Percentiles rank a stretch among this genome's conserved stretches.
Conservation (phyloP, 139 green algal species). For the Picochlorum sp. region DNA sequence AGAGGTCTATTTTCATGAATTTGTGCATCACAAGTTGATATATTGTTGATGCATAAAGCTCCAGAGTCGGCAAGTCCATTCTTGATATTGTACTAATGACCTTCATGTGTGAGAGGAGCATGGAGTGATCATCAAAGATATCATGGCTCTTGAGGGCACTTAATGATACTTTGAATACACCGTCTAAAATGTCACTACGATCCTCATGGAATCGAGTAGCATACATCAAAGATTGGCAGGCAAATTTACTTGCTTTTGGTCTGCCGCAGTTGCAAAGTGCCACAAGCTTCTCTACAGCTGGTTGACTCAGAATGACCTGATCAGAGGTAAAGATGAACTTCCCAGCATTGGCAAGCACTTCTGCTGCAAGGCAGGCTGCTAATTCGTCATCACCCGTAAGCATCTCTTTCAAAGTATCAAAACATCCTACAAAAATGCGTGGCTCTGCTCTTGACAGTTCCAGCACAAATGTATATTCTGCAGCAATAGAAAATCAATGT, state of each 20-base stretch:
- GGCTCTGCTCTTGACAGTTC: constrained; percentile 16
- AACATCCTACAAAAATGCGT: constrained; percentile 18
- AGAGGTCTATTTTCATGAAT: constrained; percentile 13
- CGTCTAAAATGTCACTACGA: background rate
- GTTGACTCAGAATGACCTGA: background rate
- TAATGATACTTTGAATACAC: background rate
- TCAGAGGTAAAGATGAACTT: constrained; percentile 11
- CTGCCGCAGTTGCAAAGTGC: constrained; percentile 11
- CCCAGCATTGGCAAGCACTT: constrained; percentile 26
- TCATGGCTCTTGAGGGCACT: constrained; percentile 3
- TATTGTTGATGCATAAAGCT: constrained; percentile 16
- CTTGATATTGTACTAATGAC: constrained; percentile 28
- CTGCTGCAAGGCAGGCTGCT: constrained; percentile 15
- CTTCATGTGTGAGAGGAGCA: constrained; percentile 25
- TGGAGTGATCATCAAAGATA: constrained; percentile 1
- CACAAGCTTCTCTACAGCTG: constrained; percentile 5
- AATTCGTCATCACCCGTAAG: constrained; percentile 23
- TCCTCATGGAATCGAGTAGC: background rate
- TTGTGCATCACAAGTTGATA: constrained; percentile 28
- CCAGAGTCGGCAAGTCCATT: constrained; percentile 30
- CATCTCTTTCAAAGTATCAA: constrained; percentile 8
- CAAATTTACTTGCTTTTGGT: constrained; percentile 14
- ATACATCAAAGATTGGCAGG: constrained; percentile 23
- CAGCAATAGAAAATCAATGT: background rate
- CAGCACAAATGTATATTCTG: constrained; percentile 19